Percentiles rank a stretch among this genome's conserved stretches.
Conservation (phyloP, 2,329 filamentous ascomycete species). For the Alternaria gansuensis region DNA sequence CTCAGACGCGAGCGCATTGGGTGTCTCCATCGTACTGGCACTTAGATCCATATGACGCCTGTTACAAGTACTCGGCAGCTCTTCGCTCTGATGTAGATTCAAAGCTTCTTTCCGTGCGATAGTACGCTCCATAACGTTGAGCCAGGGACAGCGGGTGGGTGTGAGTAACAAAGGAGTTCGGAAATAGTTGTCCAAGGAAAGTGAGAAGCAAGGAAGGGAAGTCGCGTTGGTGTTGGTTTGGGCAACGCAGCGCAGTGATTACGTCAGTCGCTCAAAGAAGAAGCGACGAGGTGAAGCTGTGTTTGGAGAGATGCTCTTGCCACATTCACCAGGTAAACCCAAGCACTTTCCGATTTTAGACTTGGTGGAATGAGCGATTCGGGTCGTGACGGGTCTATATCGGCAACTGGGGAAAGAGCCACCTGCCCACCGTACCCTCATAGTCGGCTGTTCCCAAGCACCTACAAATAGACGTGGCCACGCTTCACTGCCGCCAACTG, state of each 20-base stretch:
- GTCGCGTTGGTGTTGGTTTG: background rate
- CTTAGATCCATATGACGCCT: background rate
- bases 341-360: background rate
- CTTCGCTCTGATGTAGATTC: background rate
- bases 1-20: background rate
- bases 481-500: background rate
- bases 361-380: background rate
- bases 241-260: background rate
- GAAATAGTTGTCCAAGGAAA: background rate
- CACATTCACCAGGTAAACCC: background rate
- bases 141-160: background rate
- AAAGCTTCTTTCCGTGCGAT: background rate
- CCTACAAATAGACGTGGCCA: background rate
- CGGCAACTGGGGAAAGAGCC: background rate
- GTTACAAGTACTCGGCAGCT: conserved; percentile 3
- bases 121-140: background rate
- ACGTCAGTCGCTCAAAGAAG: background rate
- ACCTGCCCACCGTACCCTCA: background rate
- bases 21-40: background rate
- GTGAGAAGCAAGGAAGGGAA: background rate
- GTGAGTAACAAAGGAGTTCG: background rate
- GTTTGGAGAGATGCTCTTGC: background rate
- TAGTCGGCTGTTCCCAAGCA: background rate
- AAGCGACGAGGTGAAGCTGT: background rate
- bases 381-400: background rate